Evolutionary conservation across 352 stramenopile genomes (phyloP).

Genomic region (Discostella stelligera): DNA sequence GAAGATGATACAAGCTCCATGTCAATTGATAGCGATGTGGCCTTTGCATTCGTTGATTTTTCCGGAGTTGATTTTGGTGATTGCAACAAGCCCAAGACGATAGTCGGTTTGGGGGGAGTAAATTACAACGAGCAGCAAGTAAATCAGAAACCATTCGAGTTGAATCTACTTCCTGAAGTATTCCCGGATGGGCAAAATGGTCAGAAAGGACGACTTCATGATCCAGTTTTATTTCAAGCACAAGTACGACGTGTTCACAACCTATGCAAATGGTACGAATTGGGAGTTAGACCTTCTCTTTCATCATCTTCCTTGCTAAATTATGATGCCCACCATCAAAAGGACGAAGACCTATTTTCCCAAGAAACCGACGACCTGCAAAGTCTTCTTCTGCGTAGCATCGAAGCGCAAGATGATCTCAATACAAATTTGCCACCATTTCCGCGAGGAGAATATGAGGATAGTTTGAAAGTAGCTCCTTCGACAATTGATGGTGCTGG

Average conservation of each 20-base stretch:
- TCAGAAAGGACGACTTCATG: conserved; percentile 7
- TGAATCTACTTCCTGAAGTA: not conserved
- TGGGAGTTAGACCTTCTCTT: conserved; percentile 35
- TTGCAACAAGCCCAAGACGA: not conserved
- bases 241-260: conserved; percentile 29
- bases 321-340: conserved; percentile 16
- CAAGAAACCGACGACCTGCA: conserved; percentile 22
- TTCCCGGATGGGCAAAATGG: conserved; percentile 15
- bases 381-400: conserved; percentile 23
- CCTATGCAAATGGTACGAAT: conserved; percentile 32
- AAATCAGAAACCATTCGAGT: not conserved
- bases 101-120: not conserved
- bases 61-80: conserved; percentile 32
- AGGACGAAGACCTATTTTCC: conserved; percentile 35
- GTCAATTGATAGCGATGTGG: conserved; percentile 28
- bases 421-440: conserved; percentile 39
- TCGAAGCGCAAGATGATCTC: conserved; percentile 38
- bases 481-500: conserved; percentile 37
- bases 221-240: conserved; percentile 26
- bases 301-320: conserved; percentile 29
- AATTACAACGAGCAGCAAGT: not conserved
- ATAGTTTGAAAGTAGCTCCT: conserved; percentile 19
- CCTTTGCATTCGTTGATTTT: conserved; percentile 34
- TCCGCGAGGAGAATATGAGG: conserved; percentile 23
- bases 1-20: conserved; percentile 8